These are phyloP conservation scores for Cucumis variabilis DNA, from an alignment of 331 rosid species.

Conservation along the genomic window DNA sequence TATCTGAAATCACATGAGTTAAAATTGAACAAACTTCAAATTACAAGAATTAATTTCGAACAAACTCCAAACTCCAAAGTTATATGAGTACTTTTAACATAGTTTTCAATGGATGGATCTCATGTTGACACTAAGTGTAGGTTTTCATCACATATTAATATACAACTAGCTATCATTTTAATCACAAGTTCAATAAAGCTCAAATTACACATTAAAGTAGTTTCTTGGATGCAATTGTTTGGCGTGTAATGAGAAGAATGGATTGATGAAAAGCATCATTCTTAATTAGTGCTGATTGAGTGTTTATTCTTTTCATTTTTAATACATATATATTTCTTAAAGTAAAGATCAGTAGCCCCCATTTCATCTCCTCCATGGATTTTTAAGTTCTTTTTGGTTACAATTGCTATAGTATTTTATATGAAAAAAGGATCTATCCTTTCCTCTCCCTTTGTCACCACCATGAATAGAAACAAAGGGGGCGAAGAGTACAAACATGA, in stretches of 20 bases:
- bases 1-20: too few relatives aligned
- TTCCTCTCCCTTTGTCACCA: slow-evolving; percentile 21
- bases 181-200: not conserved
- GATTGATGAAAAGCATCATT: slow-evolving; percentile 5
- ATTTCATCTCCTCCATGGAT: slow-evolving; percentile 19
- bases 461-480: not conserved
- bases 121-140: not conserved
- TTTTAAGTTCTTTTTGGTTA: not conserved
- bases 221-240: not conserved
- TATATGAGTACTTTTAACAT: too few relatives aligned
- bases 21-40: too few relatives aligned
- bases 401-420: not conserved
- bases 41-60: too few relatives aligned
- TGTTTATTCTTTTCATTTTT: not conserved
- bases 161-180: not conserved
- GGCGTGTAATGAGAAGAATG: not conserved
- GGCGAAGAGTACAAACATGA: not conserved
- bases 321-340: not conserved
- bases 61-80: too few relatives aligned
- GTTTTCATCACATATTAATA: not conserved
- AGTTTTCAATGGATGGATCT: too few relatives aligned
- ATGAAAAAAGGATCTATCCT: not conserved
- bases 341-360: not conserved
- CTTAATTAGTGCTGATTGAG: not conserved
- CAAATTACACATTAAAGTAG: not conserved